Percentiles rank a stretch among this genome's conserved stretches.
Conservation (phyloP, 768 basidiomycete genomes). For the Agrocybe pediades region DNA sequence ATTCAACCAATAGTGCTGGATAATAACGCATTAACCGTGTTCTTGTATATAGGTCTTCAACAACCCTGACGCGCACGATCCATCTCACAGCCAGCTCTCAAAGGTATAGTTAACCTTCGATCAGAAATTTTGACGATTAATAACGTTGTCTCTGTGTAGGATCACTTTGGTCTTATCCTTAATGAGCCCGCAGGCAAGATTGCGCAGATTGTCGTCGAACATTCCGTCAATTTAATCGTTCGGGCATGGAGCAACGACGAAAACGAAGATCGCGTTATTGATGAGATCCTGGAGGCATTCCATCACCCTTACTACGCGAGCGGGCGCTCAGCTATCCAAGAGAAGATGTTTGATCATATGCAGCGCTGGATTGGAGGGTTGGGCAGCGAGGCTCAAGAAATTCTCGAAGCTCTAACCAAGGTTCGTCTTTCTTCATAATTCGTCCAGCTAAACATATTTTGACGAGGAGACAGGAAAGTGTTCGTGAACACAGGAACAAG, state of each 20-base stretch:
- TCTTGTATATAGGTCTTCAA: constrained; percentile 55
- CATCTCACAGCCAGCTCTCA: constrained; percentile 71
- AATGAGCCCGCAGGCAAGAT: constrained; percentile 80
- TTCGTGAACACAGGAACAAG: constrained; percentile 58
- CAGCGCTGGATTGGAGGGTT: constrained; percentile 54
- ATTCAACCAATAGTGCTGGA: not conserved
- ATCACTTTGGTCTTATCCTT: constrained; percentile 71
- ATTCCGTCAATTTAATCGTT: constrained; percentile 63
- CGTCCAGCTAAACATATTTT: not conserved
- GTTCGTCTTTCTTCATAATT: constrained; percentile 25
- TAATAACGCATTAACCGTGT: not conserved
- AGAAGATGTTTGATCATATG: constrained; percentile 60
- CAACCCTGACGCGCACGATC: constrained; percentile 67
- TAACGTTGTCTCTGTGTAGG: constrained; percentile 33
- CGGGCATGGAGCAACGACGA: constrained; percentile 52
- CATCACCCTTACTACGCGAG: constrained; percentile 70
- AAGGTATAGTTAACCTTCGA: constrained; percentile 41
- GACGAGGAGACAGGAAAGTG: constrained; percentile 42
- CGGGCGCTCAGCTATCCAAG: constrained; percentile 54
- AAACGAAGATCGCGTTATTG: constrained; percentile 45
- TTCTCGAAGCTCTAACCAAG: constrained; percentile 55
- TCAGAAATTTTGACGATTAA: not conserved
- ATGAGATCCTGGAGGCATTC: constrained; percentile 63
- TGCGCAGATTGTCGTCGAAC: constrained; percentile 64
- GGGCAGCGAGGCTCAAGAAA: constrained; percentile 43